These are phyloP conservation scores for Conringia planisiliqua DNA, from an alignment of 345 rosid genomes.

Conservation along the genomic window DNA sequence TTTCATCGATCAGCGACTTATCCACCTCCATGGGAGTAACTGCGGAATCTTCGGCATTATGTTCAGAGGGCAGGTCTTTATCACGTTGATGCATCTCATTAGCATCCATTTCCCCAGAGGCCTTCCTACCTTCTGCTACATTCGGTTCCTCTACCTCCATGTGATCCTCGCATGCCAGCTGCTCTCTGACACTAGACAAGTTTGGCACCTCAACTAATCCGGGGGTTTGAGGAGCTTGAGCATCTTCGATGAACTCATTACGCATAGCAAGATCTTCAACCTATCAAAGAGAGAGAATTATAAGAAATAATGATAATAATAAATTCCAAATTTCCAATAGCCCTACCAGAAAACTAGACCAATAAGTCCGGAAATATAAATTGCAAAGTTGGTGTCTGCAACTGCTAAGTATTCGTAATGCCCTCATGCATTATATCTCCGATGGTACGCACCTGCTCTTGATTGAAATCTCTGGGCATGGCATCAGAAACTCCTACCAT, in stretches of 20 bases:
- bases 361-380: not conserved
- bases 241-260: constrained; percentile 59
- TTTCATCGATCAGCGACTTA: constrained; percentile 33
- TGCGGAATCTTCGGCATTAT: constrained; percentile 33
- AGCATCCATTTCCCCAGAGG: constrained; percentile 33
- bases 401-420: not conserved
- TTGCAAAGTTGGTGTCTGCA: not conserved
- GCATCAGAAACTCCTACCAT: constrained; percentile 38
- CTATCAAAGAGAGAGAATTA: constrained; percentile 39
- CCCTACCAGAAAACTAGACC: not conserved
- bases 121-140: constrained; percentile 37
- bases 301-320: not conserved
- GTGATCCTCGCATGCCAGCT: constrained; percentile 62
- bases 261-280: constrained; percentile 40
- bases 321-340: not conserved
- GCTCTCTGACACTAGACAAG: constrained; percentile 58
- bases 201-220: constrained; percentile 77
- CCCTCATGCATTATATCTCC: constrained; percentile 5
- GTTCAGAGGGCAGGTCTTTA: constrained; percentile 31
- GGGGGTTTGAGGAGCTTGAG: constrained; percentile 93
- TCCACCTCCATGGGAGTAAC: constrained; percentile 31
- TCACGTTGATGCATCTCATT: constrained; percentile 27
- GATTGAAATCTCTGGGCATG: constrained; percentile 40
- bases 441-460: constrained; percentile 51
- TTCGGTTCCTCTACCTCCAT: constrained; percentile 56